A percentile compares a stretch with the other conserved stretches of the same genome.
These are phyloP conservation scores for Globisporangium cylindrosporum DNA, from an alignment of 352 stramenopile species.

Conservation along the genomic window DNA sequence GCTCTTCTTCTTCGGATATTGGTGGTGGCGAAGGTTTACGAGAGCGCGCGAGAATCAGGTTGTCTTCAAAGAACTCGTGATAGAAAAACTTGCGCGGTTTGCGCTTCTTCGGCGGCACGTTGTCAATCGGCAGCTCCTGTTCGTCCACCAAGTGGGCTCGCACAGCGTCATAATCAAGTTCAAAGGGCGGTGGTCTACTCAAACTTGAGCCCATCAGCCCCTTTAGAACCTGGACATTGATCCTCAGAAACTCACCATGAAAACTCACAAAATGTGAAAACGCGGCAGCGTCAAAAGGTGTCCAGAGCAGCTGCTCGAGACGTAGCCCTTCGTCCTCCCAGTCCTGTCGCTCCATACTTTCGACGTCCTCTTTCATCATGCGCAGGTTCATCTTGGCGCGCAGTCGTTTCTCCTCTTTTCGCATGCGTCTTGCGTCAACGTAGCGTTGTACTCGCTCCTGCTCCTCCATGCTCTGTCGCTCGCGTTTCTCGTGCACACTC, in stretches of 20 bases:
- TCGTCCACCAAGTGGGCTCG: slow-evolving; percentile 28
- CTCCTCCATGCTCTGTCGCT: slow-evolving; percentile 42
- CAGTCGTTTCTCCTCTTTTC: slow-evolving; percentile 29
- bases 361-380: slow-evolving; percentile 67
- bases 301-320: slow-evolving; percentile 53
- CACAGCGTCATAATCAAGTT: slow-evolving; percentile 57
- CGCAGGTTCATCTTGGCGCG: slow-evolving; percentile 33
- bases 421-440: slow-evolving; percentile 13
- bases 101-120: slow-evolving; percentile 39
- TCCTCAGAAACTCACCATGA: slow-evolving; percentile 32
- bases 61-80: slow-evolving; percentile 69
- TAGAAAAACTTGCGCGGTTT: slow-evolving; percentile 63
- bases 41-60: slow-evolving; percentile 32
- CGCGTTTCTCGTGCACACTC: slow-evolving; percentile 35
- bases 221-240: slow-evolving; percentile 45
- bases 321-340: slow-evolving; percentile 45
- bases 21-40: background rate
- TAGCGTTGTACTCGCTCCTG: slow-evolving; percentile 31
- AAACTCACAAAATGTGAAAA: slow-evolving; percentile 26
- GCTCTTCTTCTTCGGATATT: slow-evolving; percentile 11
- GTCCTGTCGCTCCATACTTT: slow-evolving; percentile 41
- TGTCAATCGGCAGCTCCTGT: slow-evolving; percentile 26
- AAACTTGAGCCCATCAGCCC: slow-evolving; percentile 25
- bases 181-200: slow-evolving; percentile 35
- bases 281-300: slow-evolving; percentile 29